Evolutionary conservation across 441 rosid species (phyloP), one percentile per base, ranked within the genome.

Genomic region (Croton setiger): DNA sequence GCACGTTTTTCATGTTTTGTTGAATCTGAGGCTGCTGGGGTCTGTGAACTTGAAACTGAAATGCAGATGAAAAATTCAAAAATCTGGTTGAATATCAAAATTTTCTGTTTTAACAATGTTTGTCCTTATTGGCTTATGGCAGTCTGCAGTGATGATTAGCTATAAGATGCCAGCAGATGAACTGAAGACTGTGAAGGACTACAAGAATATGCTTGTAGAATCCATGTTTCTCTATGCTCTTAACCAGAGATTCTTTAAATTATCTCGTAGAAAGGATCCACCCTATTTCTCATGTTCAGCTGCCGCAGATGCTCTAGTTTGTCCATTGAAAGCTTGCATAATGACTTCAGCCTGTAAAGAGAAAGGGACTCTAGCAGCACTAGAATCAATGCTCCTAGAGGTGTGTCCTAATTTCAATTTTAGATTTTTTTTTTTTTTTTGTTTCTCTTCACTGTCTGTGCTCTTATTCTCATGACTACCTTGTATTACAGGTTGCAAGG

Each of bases 21-120:
- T 69, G 98, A 93, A 83, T 80, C 93, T 60, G 98, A 91, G 82
- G 95, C 97, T 80, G 86, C 88, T 65, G 97, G 95, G 91, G 98
- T 93, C 64, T 80, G 97, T 83, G 35, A 17, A 20, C 37, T 39
- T 61, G 43, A 69, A 62, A 68, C 33, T 71, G 72, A 47, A 33
- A 23, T 43, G 4, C 45, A 43, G 35, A 12, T 66, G 58, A 44
- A 39, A 45, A 47, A 45, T 48, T 70, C 15, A 72, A 44, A 37
- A 44, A 8, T 57, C 15, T 45, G 44, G 53, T 36, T 20, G 7
- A 59, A 59, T 44, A 54, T 53, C 9, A 49, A 67, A 18, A 31
- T 44, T 74, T 49, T 33, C 43, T 43, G 36, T 79, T 68, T 61
- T 78, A 48, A 69, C 54, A 48, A 68, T 66, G 52, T 41, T 60